Conservation (phyloP, 768 basidiomycete genomes). For the Suillus subluteus region DNA sequence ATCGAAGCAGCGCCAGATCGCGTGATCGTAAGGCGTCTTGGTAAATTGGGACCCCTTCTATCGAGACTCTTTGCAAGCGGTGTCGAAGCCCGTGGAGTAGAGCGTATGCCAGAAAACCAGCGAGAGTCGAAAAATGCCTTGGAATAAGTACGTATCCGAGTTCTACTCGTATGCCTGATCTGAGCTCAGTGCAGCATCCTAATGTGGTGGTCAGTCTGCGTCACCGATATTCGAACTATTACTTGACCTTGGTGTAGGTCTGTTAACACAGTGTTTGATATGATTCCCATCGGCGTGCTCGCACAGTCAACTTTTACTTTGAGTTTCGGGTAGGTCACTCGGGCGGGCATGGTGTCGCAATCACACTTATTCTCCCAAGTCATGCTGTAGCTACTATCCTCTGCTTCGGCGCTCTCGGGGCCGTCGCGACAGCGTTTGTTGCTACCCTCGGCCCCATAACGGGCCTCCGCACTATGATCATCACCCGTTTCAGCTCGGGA, state of each 20-base stretch:
- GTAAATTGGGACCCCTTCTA: conserved; percentile 34
- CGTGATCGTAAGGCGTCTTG: conserved; percentile 34
- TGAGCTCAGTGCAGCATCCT: conserved; percentile 34
- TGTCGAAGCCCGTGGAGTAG: conserved; percentile 58
- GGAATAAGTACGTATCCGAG: conserved; percentile 43
- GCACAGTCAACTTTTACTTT: conserved; percentile 52
- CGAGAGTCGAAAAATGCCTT: conserved; percentile 45
- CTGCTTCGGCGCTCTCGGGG: conserved; percentile 49
- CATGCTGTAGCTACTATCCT: conserved; percentile 49
- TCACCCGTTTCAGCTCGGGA: conserved; percentile 50
- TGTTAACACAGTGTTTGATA: conserved; percentile 50
- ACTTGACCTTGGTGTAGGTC: conserved; percentile 34
- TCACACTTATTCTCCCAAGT: conserved; percentile 25
- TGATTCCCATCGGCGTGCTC: conserved; percentile 54
- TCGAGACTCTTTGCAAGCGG: conserved; percentile 48
- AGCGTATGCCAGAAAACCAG: conserved; percentile 55
- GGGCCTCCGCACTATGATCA: conserved; percentile 58
- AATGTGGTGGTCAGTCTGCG: conserved; percentile 45
- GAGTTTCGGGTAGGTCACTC: conserved; percentile 43
- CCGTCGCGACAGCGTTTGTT: conserved; percentile 48
- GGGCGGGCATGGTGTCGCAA: neutral
- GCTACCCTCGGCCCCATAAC: conserved; percentile 57
- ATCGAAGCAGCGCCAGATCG: conserved; percentile 32
- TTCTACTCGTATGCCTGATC: conserved; percentile 10
- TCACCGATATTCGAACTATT: too few relatives aligned